Evolutionary conservation across 192 early-diverging fungal genomes (phyloP).

Genomic region (Phycomyces nitens): DNA sequence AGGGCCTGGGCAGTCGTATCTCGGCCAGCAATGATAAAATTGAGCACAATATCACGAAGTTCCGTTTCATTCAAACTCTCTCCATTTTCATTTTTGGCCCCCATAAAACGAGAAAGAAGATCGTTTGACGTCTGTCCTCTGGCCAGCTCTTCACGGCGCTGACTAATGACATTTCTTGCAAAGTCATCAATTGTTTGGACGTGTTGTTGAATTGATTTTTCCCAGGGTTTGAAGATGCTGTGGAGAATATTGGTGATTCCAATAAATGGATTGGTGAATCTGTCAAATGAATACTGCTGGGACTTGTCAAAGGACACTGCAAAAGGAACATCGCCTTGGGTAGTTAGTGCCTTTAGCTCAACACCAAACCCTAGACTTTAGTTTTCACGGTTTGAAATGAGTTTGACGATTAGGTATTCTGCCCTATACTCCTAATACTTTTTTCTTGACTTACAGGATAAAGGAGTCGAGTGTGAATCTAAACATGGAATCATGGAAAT

Average conservation of each 20-base stretch:
- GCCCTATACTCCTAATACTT: no score
- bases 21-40: conserved; percentile 41
- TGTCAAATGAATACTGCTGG: conserved; percentile 32
- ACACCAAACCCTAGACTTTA: conserved; percentile 47
- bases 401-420: no score
- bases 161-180: conserved; percentile 22
- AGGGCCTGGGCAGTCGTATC: conserved; percentile 55
- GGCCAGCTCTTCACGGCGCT: conserved; percentile 27
- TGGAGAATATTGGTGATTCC: background rate
- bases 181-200: conserved; percentile 27
- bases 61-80: conserved; percentile 20
- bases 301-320: conserved; percentile 50
- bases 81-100: conserved; percentile 29
- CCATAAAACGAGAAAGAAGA: conserved; percentile 34
- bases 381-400: no score
- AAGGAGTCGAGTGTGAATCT: conserved; percentile 51
- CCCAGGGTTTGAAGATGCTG: conserved; percentile 18
- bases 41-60: conserved; percentile 35
- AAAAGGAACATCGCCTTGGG: conserved; percentile 40
- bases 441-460: conserved; percentile 34
- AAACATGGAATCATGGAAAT: conserved; percentile 48
- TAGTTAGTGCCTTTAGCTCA: conserved; percentile 38
- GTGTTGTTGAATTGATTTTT: conserved; percentile 17
- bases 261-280: conserved; percentile 31
- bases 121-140: conserved; percentile 14